These are phyloP conservation scores for Urostyla sp. DNA, from an alignment of 73 alveolate species.

Conservation along the genomic window DNA sequence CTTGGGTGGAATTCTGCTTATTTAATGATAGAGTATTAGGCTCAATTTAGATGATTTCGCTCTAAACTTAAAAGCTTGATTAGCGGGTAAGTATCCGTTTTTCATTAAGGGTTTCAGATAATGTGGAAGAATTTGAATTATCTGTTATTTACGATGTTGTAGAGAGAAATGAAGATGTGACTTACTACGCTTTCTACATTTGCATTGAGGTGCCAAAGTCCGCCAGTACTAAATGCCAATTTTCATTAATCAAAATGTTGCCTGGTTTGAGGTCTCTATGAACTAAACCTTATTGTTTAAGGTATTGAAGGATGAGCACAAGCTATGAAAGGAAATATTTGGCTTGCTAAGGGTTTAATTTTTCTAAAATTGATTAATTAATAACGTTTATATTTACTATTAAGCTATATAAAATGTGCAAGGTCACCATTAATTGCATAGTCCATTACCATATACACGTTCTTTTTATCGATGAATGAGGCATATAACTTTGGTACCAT, in stretches of 20 bases:
- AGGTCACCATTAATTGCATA: conserved; percentile 83
- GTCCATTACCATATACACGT: conserved; percentile 80
- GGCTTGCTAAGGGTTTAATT: conserved; percentile 66
- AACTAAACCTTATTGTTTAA: conserved; percentile 72
- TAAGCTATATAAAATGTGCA: conserved; percentile 63
- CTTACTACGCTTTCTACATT: not conserved
- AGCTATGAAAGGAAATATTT: conserved; percentile 84
- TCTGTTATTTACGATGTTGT: too few relatives aligned
- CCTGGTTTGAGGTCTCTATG: conserved; percentile 96
- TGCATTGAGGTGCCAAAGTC: conserved; percentile 89
- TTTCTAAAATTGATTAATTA: conserved; percentile 40
- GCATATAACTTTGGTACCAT: conserved; percentile 78
- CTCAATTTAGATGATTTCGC: not conserved
- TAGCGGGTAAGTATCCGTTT: not conserved
- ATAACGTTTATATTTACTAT: conserved; percentile 12
- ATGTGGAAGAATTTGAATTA: not conserved
- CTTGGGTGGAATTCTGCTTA: not conserved
- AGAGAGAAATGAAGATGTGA: too few relatives aligned
- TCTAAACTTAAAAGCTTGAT: not conserved
- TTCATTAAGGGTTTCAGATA: not conserved
- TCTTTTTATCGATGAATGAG: conserved; percentile 65
- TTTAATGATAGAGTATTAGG: not conserved
- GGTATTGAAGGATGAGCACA: conserved; percentile 81
- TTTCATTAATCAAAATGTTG: conserved; percentile 84
- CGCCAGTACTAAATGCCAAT: conserved; percentile 82